phyloP scores from a whole-genome alignment of 768 basidiomycete genomes.

The Rhizopogon vinicolor region DNA sequence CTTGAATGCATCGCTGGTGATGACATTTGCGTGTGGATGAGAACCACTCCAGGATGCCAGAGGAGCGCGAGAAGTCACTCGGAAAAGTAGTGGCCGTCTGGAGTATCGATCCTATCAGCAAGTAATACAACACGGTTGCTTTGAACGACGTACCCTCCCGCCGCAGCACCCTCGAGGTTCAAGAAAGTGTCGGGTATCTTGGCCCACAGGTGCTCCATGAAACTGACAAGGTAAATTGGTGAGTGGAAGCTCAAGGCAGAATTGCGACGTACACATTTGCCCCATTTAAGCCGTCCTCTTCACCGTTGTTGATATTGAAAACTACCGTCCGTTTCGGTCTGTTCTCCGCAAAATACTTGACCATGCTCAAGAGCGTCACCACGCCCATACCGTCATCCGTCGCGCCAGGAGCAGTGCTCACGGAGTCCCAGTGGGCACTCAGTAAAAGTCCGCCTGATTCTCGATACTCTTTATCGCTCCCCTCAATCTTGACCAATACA shows the following conservation, averaged over 20 bases:
- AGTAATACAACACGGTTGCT: not conserved
- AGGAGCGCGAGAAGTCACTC: conserved; percentile 56
- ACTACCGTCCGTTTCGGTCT: conserved; percentile 57
- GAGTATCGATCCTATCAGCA: conserved; percentile 2
- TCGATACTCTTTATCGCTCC: conserved; percentile 33
- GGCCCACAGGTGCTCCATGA: conserved; percentile 73
- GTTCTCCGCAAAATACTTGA: conserved; percentile 48
- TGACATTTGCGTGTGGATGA: conserved; percentile 64
- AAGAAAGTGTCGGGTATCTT: conserved; percentile 62
- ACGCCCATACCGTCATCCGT: conserved; percentile 80
- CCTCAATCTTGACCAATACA: conserved; percentile 60
- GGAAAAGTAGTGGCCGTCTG: conserved; percentile 75
- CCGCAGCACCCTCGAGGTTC: conserved; percentile 78
- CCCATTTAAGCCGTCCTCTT: conserved; percentile 74
- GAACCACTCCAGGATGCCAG: conserved; percentile 45
- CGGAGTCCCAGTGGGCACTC: conserved; percentile 81
- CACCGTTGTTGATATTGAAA: conserved; percentile 85
- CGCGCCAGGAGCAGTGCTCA: conserved; percentile 68
- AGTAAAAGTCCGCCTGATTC: conserved; percentile 53
- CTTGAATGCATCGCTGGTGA: conserved; percentile 66
- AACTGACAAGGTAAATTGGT: conserved; percentile 33
- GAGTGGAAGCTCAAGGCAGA: not conserved
- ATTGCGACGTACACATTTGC: conserved; percentile 50
- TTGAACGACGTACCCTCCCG: conserved; percentile 55
- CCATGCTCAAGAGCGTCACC: conserved; percentile 59